phyloP scores from a whole-genome alignment of 2,329 filamentous ascomycete genomes.

The Drechslera avenae region DNA sequence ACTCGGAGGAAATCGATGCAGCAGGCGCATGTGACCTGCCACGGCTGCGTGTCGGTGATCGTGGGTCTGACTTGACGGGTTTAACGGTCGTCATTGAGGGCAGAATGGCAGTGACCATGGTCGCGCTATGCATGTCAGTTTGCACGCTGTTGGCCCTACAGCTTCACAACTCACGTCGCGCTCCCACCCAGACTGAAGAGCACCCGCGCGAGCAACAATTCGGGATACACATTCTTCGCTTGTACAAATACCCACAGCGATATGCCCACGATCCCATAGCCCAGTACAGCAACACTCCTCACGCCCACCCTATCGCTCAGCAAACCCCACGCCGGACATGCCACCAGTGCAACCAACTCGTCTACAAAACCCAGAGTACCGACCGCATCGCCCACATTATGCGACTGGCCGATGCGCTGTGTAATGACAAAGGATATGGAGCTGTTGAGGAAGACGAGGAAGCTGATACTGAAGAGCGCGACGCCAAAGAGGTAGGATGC shows the following conservation, averaged over 20 bases:
- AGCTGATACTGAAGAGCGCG: conserved; percentile 84
- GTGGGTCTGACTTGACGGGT: conserved; percentile 30
- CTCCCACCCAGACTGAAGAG: conserved; percentile 90
- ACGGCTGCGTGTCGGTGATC: conserved; percentile 32
- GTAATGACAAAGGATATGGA: conserved; percentile 84
- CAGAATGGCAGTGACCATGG: conserved; percentile 96
- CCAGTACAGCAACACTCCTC: conserved; percentile 66
- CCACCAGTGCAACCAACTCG: conserved; percentile 79
- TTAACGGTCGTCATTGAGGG: conserved; percentile 65
- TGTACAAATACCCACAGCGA: conserved; percentile 82
- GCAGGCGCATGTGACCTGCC: conserved; percentile 63
- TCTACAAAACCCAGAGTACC: conserved; percentile 85
- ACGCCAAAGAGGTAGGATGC: conserved; percentile 79
- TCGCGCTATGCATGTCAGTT: conserved; percentile 57
- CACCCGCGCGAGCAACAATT: conserved; percentile 81
- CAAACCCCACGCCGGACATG: conserved; percentile 80
- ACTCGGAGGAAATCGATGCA: conserved; percentile 73
- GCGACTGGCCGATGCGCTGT: conserved; percentile 75
- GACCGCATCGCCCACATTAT: conserved; percentile 77
- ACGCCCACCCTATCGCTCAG: conserved; percentile 79
- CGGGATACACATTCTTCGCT: conserved; percentile 84
- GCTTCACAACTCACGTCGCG: conserved; percentile 65
- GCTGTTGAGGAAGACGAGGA: conserved; percentile 88
- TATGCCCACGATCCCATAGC: conserved; percentile 80
- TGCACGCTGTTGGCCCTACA: background rate